These are phyloP conservation scores for Cucumis melo DNA, from an alignment of 306 rosid genomes.

Conservation along the genomic window DNA sequence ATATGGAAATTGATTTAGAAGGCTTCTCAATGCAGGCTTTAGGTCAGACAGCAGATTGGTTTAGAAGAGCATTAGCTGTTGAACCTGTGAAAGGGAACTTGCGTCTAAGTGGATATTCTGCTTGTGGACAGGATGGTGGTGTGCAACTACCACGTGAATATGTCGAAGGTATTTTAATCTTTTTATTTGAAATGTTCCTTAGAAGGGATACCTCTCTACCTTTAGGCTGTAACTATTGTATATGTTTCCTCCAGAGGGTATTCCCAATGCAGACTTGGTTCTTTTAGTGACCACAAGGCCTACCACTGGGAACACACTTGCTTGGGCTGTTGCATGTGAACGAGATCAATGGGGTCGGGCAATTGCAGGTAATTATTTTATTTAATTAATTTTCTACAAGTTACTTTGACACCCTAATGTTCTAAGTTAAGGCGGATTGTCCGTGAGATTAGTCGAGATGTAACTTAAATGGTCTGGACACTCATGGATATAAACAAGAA, in stretches of 20 bases:
- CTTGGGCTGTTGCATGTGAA: constrained; percentile 99
- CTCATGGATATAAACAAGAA: too few species aligned
- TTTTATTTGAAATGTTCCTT: neutral
- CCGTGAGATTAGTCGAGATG: too few species aligned
- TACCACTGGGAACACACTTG: constrained; percentile 92
- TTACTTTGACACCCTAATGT: too few species aligned
- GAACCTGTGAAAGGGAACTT: constrained; percentile 95
- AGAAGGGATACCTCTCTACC: neutral
- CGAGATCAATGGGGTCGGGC: constrained; percentile 99
- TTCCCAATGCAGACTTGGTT: constrained; percentile 79
- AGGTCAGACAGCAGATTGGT: constrained; percentile 95
- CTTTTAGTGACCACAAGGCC: constrained; percentile 98
- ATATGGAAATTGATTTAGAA: constrained; percentile 11
- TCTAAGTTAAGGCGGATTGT: too few species aligned
- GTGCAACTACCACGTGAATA: constrained; percentile 90
- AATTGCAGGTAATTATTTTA: constrained; percentile 49
- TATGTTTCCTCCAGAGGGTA: constrained; percentile 48
- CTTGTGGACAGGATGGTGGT: constrained; percentile 99
- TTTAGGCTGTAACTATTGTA: neutral
- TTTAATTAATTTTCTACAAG: too few species aligned
- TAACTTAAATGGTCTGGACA: too few species aligned
- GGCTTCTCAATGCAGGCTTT: constrained; percentile 49
- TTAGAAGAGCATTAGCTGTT: constrained; percentile 79
- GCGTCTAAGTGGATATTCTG: constrained; percentile 93
- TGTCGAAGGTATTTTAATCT: constrained; percentile 56